Percentiles rank a stretch among this genome's conserved stretches.
These are phyloP conservation scores for Pythium dissimile DNA, from an alignment of 352 stramenopile species.

Conservation along the genomic window DNA sequence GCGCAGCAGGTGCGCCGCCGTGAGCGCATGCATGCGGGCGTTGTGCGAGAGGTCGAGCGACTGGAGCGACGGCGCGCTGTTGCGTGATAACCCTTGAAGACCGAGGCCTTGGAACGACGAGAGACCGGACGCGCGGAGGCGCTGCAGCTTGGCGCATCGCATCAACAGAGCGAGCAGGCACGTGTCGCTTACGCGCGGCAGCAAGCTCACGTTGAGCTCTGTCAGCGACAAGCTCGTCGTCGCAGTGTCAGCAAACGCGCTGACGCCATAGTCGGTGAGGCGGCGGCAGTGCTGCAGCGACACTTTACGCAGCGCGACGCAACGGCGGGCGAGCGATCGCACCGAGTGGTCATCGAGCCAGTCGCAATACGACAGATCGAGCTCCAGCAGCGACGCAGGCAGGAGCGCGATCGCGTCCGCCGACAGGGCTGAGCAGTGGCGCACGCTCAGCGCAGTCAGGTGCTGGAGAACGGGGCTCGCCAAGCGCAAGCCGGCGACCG, in stretches of 20 bases:
- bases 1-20: conserved; percentile 39
- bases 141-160: conserved; percentile 28
- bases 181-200: conserved; percentile 56
- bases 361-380: conserved; percentile 62
- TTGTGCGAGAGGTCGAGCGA: conserved; percentile 35
- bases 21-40: conserved; percentile 34
- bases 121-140: conserved; percentile 24
- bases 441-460: conserved; percentile 14
- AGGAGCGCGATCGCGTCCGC: conserved; percentile 13
- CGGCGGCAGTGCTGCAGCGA: conserved; percentile 44
- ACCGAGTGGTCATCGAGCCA: conserved; percentile 60
- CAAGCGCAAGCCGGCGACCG: conserved; percentile 7
- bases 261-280: conserved; percentile 69
- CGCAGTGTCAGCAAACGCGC: conserved; percentile 43
- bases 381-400: conserved; percentile 27
- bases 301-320: conserved; percentile 29
- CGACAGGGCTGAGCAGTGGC: conserved; percentile 21
- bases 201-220: conserved; percentile 51
- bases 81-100: conserved; percentile 41
- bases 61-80: conserved; percentile 22
- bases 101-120: conserved; percentile 55
- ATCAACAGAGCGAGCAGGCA: conserved; percentile 55
- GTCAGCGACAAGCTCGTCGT: conserved; percentile 30
- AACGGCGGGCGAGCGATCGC: conserved; percentile 37
- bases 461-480: conserved; percentile 8